Base-by-base conservation (phyloP, 495 filamentous ascomycete species). In the Penicillium manginii region DNA sequence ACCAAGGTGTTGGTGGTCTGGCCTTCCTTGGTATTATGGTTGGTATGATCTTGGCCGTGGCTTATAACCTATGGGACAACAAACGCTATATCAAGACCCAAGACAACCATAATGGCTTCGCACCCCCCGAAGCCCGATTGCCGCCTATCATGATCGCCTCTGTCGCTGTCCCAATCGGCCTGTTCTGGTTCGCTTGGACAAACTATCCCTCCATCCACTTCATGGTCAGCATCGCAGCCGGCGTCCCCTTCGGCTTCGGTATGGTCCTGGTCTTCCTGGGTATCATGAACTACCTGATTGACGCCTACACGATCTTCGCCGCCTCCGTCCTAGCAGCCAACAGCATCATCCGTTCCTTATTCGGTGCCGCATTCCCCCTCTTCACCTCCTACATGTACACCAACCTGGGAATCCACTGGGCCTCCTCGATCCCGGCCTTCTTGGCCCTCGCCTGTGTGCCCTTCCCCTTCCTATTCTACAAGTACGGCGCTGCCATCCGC, bases 281-380 rank as follows among this genome's bases (percentile, higher is more conserved):
- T 45, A 81, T 91, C 59, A 84, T 91, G 79, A 91, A 86, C 66
- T 94, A 92, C 70, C 80, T 93, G n/a, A 88, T 92, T 61, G 90
- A 92, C 66, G 80, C 86, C 21, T 90, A 92, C 74, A 89, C 86
- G 46, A 88, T 93, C 57, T 94, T 88, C 63, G 90, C 91, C 6
- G 91, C 91, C 2, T 90, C 86, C 1, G 90, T 91, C 1, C 76
- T 96, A 15, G 91, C 91, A 2, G 89, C 90, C 33, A 92, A 90
- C 72, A 81, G 86, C 15, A 84, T 93, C 4, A 73, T 93, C 40
- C 81, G 85, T 53, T 85, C 82, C 2, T 51, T 77, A 31, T 92
- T 93, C 67, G 91, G 91, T 64, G 88, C 90, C n/a, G 88, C 83
- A 0, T 94, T 96, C 77, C 91, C 91, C 2, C 78, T 96, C 0